Evolutionary conservation across 192 early-diverging fungal genomes (phyloP).

Genomic region (Coemansia aciculifera): DNA sequence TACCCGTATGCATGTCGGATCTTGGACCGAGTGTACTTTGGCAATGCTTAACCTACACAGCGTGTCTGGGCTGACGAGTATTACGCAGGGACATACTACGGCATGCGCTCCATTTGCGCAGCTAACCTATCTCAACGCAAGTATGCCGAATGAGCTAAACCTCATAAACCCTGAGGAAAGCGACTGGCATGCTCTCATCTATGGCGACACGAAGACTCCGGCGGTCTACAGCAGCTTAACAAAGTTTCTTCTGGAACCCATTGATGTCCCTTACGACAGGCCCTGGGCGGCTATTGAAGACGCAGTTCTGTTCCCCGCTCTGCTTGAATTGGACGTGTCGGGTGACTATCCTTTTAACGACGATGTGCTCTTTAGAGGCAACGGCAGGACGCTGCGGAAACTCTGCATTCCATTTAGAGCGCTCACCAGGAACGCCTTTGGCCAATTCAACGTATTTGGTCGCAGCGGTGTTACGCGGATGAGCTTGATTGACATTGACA

Average conservation of each 20-base stretch:
- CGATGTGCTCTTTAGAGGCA: neutral
- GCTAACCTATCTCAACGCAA: neutral
- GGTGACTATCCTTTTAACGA: neutral
- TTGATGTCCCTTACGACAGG: neutral
- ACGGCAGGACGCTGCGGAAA: neutral
- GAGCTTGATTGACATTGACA: neutral
- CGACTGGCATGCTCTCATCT: neutral
- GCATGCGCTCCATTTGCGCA: too few species aligned
- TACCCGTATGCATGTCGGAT: neutral
- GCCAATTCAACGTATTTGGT: neutral
- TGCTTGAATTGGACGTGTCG: too few species aligned
- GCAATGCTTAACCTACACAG: too few species aligned
- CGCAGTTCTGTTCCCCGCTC: neutral
- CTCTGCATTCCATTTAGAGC: neutral
- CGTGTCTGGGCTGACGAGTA: too few species aligned
- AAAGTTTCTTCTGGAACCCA: neutral
- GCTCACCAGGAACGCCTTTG: neutral
- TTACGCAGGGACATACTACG: too few species aligned
- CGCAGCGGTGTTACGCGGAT: neutral
- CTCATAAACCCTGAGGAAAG: too few species aligned
- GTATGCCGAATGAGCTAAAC: neutral
- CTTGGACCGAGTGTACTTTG: too few species aligned
- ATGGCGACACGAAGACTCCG: neutral
- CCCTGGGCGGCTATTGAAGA: too few species aligned
- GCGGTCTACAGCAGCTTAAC: neutral